Evolutionary conservation across 495 filamentous ascomycete genomes (phyloP), one percentile per base, ranked within the genome.

Genomic region (Hypoxylon intermedium): DNA sequence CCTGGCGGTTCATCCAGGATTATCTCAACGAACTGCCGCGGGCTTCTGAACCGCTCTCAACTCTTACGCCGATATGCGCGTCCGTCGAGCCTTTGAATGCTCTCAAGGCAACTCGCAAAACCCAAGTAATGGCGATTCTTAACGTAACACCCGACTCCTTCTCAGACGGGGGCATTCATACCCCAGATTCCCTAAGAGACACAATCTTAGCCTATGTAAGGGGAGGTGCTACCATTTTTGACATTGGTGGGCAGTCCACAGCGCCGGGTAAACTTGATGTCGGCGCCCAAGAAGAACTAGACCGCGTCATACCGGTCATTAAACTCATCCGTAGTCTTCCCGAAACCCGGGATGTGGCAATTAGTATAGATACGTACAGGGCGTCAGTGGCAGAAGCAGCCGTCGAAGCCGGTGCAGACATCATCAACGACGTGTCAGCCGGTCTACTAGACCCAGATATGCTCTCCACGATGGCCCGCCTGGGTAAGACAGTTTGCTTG

Each of bases 121-220:
- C 93, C 1, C 83, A 86, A 49, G 74, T 97, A 34, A 98, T 98
- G 94, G 89, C 90, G 24, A 95, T 98, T 63, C 81, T 97, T 46
- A 98, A 98, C 76, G 78, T 96, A 53, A 97, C 93, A 0, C 94
- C 93, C 7, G 94, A 98, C 78, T 98, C 94, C 33, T 98, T 98
- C 79, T 97, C 93, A 9, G 92, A 97, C 64, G 94, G 92, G 46
- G 93, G 93, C 37, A 65, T 75, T 1, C 80, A 92, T 74, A 65
- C 69, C 36, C 43, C 63, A 0, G 51, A 77, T 19, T 61, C 67
- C 9, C 58, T 80, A 15, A 33, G 69, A 6, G 60, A 71, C 24
- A 89, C 84, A 7, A 77, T 89, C 26, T 58, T 69, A 47, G 59
- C 58, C 54, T 87, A 87, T 72, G 83, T 93, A 68, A 65, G 75